Base-by-base conservation (phyloP, 2,329 filamentous ascomycete genomes). In the Pseudocercospora vitis region DNA sequence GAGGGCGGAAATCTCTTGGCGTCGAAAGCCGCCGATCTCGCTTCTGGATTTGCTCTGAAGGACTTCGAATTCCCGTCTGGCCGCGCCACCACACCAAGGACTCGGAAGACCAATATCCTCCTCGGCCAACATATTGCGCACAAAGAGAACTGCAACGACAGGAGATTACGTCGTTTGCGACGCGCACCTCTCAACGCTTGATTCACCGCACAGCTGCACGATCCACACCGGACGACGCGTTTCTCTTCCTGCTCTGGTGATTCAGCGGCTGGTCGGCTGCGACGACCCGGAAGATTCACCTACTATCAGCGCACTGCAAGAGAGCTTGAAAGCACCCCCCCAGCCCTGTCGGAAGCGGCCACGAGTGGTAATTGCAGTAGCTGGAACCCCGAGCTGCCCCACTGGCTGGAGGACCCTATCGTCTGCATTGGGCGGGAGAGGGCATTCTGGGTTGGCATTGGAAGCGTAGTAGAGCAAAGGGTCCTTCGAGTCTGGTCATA, bases 271-370 rank as follows among this genome's bases (percentile, higher is more conserved):
- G n/a, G n/a, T n/a, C n/a, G n/a, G n/a, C n/a, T n/a, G 37, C 37
- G 37, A 40, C 16, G 37, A 23, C 16, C 37, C 37, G 37, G 16
- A 40, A 19, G 16, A 40, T 40, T 40, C 37, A 40, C 37, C 16
- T 40, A 21, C 37, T 35, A 35, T 35, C 42, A 26, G 19, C 23
- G 33, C n/a, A 12, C 19, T 14, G 46, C 23, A 37, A 39, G 32
- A 50, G 23, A 50, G 21, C 47, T 39, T 26, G 8, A n/a, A 37
- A 12, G 44, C 44, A 47, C n/a, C 29, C 12, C 45, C 28, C 45
- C 7, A 21, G 29, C 11, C 11, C 26, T 29, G 26, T 19, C 29
- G 23, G 14, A 3, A 37, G 29, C 32, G 32, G 18, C 32, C 16
- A 23, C 37, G 37, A 40, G 21, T 40, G 12, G 12, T 24, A 21